Base-by-base conservation (phyloP, 1,139 yeast species). In the Saccharomycopsis hybrid region DNA sequence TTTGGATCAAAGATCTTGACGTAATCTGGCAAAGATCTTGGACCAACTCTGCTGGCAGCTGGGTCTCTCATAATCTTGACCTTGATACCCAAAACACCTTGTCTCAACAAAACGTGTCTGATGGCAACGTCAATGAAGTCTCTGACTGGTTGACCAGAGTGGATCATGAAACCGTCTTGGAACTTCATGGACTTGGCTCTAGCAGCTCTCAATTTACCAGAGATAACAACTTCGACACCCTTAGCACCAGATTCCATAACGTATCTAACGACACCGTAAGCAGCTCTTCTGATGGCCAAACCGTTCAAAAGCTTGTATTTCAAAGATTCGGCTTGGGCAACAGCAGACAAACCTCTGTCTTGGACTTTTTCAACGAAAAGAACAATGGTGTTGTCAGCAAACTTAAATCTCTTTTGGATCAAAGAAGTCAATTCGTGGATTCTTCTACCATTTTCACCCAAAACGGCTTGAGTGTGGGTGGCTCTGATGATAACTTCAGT, bases 221-320 rank as follows among this genome's bases (percentile, higher is more conserved):
- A 88, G 71, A 90, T 87, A 66, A 92, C 97, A 73, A 90, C 97
- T 79, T 92, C 97, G 69, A 94, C 97, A 89, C 99, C 99, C 87
- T 94, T 94, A 72, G 98, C 99, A 77, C 98, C 98, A 62, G 97
- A 89, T 76, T 90, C 97, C 97, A 92, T 94, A 70, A 95, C 96
- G 82, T 84, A 89, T 83, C 98, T 90, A 77, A 94, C 95, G 68
- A 94, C 97, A 88, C 98, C 97, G 87, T 92, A 92, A 68, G 97
- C 97, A 68, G 98, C 98, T 82, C 98, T 88, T 83, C 98, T 90
- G 81, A 92, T 89, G 71, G 98, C 97, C 72, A 92, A 85, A 80
- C 98, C 98, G 78, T 84, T 86, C 72, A 94, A 86, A 70, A 92
- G 85, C 82, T 92, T 92, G 88, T 92, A 85, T 76, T 90, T 90